phyloP scores from a whole-genome alignment of 208 protist genomes.

The Leishmania turanica region DNA sequence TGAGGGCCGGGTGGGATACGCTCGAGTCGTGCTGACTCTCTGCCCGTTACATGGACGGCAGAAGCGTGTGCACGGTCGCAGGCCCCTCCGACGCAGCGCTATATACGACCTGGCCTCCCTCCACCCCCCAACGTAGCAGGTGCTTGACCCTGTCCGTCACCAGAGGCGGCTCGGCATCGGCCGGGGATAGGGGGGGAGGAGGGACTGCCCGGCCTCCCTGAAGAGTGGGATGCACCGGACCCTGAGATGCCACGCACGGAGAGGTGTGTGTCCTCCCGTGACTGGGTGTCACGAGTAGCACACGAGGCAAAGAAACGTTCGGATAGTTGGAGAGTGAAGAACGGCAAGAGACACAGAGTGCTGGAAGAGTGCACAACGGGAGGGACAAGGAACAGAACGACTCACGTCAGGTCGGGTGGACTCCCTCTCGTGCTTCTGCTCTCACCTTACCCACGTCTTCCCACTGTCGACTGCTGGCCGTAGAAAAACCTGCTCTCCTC shows the following conservation, averaged over 20 bases:
- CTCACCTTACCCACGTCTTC: background rate
- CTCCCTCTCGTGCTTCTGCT: background rate
- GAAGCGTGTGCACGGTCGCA: background rate
- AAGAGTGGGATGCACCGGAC: background rate
- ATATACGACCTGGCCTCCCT: background rate
- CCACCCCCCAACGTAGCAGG: background rate
- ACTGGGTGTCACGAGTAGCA: background rate
- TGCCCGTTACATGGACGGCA: background rate
- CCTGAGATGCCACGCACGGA: background rate
- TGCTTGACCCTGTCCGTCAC: background rate
- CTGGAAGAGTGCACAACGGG: background rate
- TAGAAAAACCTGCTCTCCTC: no score
- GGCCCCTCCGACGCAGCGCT: background rate
- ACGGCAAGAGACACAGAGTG: background rate
- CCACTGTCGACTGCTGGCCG: background rate
- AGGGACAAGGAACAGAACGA: background rate
- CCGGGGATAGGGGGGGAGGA: background rate
- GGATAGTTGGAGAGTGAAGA: background rate
- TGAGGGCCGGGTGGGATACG: background rate
- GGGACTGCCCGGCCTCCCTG: background rate
- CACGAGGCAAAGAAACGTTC: background rate
- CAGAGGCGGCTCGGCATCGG: background rate
- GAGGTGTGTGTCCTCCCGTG: background rate
- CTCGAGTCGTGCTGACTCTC: background rate
- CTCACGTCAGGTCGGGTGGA: background rate